These are phyloP conservation scores for Zygosaccharomyces pseudobailii DNA, from an alignment of 1,139 yeast species.

Conservation along the genomic window DNA sequence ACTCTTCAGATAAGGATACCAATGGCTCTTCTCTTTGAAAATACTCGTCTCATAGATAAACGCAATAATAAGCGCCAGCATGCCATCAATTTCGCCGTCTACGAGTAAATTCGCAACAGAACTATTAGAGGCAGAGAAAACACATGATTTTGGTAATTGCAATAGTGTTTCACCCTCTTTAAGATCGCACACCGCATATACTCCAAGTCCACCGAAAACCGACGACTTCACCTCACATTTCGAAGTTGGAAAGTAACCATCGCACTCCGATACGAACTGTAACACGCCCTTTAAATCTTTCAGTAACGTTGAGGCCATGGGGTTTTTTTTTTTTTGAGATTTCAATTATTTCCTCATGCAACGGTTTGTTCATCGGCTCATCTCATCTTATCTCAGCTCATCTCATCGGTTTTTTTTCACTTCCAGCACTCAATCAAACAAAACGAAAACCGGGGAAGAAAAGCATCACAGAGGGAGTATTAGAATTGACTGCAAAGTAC, in stretches of 20 bases:
- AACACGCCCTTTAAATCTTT: constrained; percentile 31
- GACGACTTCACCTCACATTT: constrained; percentile 47
- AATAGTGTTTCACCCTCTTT: constrained; percentile 36
- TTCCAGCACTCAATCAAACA: not conserved
- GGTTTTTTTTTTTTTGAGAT: not conserved
- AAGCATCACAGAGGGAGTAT: not conserved
- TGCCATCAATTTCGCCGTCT: constrained; percentile 59
- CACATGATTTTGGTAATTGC: constrained; percentile 43
- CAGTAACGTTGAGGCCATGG: constrained; percentile 31
- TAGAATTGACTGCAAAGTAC: not conserved
- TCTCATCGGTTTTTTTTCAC: constrained; percentile 8
- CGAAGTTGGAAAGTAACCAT: constrained; percentile 44
- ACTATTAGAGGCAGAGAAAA: constrained; percentile 55
- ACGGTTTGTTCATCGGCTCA: not conserved
- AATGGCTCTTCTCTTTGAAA: constrained; percentile 59
- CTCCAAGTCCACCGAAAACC: constrained; percentile 66
- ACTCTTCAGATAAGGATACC: constrained; percentile 62
- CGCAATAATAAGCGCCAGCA: constrained; percentile 62
- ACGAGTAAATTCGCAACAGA: constrained; percentile 61
- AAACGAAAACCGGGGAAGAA: not conserved
- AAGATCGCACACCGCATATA: constrained; percentile 49
- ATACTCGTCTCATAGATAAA: constrained; percentile 61
- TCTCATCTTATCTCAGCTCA: constrained; percentile 13
- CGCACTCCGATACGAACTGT: constrained; percentile 48
- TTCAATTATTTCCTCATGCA: not conserved